Evolutionary conservation across 352 stramenopile genomes (phyloP), one percentile per base, ranked within the genome.

Genomic region (Globisporangium cystogenes): DNA sequence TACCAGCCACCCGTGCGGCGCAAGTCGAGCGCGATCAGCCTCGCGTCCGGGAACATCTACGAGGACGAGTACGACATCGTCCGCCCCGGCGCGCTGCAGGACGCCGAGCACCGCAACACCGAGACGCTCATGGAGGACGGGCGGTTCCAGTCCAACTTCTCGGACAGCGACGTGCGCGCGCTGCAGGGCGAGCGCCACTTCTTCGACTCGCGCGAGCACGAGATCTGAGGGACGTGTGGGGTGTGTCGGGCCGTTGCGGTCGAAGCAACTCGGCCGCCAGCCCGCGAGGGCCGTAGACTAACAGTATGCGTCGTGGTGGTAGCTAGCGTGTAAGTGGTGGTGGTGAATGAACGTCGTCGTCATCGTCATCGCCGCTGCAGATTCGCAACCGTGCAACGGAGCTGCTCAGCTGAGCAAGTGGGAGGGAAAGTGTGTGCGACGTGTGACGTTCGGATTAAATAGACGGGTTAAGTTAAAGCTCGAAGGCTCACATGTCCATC

Each of bases 61-160:
- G 64, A 61, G 5, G 79, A 84, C 53, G 76, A 90, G 56, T 91
- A 82, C 46, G 80, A 91, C 46, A 91, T 91, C 31, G 77, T 91
- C 0, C 75, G 82, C 53, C 74, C 75, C 1, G 67, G 65, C 24
- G 80, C 68, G 39, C 70, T 91, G 50, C 65, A 49, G 3, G 75
- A 82, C 7, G 72, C 67, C 26, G 76, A 87, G 40, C 64, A 65
- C n/a, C 75, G 80, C 45, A 81, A 78, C 59, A 91, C 77, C 7
- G 80, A 91, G 66, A 73, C 75, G 60, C 36, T 88, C 16, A 74
- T 85, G 12, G 56, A 69, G 8, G 76, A 83, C 42, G 62, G 65
- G 43, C 76, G 67, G 26, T 91, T 87, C 10, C 70, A 84, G 55
- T 91, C 80, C n/a, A 77, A 73, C 27, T 74, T 71, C 50, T 84